Evolutionary conservation across 768 basidiomycete species (phyloP).

Genomic region (Pleurotus sapidus): DNA sequence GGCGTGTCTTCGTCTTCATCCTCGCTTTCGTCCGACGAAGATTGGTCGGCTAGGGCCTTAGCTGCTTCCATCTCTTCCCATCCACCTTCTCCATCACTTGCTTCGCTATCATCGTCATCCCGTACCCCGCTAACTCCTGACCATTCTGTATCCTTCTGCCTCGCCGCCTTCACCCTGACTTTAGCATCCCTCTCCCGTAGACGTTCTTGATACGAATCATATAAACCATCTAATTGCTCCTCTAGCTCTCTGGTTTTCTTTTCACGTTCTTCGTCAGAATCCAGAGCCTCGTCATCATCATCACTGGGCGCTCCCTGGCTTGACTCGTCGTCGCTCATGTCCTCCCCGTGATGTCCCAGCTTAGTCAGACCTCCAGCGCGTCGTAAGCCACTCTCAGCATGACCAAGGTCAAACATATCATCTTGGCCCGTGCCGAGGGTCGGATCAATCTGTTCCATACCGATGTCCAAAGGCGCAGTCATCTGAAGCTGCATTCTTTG

Average conservation of each 20-base stretch:
- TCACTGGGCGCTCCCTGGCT: constrained; percentile 42
- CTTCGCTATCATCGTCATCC: constrained; percentile 40
- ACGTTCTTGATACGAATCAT: constrained; percentile 81
- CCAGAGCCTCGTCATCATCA: constrained; percentile 42
- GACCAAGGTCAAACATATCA: constrained; percentile 84
- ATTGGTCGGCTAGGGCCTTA: constrained; percentile 44
- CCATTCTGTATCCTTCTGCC: constrained; percentile 80
- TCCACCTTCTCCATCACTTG: constrained; percentile 53
- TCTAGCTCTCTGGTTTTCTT: constrained; percentile 64
- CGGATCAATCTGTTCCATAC: constrained; percentile 78
- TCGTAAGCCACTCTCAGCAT: constrained; percentile 43
- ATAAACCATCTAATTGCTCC: constrained; percentile 84
- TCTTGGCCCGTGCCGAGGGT: constrained; percentile 73
- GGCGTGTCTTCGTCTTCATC: constrained; percentile 34
- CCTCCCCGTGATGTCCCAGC: constrained; percentile 21
- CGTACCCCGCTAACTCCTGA: constrained; percentile 54
- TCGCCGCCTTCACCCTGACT: constrained; percentile 77
- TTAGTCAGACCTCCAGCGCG: constrained; percentile 38
- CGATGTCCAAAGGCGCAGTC: constrained; percentile 97
- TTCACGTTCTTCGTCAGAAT: constrained; percentile 71
- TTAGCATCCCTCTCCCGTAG: constrained; percentile 85
- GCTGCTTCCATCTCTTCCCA: constrained; percentile 64
- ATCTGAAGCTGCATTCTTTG: constrained; percentile 96
- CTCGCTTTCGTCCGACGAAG: constrained; percentile 52
- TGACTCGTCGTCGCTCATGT: constrained; percentile 15